These are phyloP conservation scores for Cylindrotheca fusiformis DNA, from an alignment of 108 stramenopile genomes.

Conservation along the genomic window DNA sequence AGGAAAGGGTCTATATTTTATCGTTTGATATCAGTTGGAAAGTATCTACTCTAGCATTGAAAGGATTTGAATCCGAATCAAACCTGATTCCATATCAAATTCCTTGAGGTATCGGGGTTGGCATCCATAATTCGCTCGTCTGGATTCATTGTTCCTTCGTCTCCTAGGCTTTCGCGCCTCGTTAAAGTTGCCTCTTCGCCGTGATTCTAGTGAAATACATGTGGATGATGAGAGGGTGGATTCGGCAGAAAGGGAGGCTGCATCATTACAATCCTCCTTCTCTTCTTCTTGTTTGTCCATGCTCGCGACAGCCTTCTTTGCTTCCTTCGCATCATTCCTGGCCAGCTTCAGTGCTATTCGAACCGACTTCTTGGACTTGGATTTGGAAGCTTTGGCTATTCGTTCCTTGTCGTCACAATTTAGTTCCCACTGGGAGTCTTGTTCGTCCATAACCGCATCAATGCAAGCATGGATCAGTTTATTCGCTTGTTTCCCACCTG, in stretches of 20 bases:
- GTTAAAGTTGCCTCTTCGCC: not conserved
- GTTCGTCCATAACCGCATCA: slow-evolving; percentile 33
- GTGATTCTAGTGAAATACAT: not conserved
- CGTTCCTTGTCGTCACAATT: slow-evolving; percentile 11
- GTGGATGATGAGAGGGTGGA: not conserved
- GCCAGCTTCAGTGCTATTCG: not conserved
- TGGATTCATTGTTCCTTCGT: not conserved
- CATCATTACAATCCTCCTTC: not conserved
- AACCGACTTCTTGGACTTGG: not conserved
- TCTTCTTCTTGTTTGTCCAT: not conserved
- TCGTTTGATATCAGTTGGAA: too few species aligned
- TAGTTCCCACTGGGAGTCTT: slow-evolving; percentile 31
- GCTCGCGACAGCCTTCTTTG: not conserved
- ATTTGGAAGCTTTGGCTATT: slow-evolving; percentile 10
- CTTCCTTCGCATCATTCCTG: not conserved
- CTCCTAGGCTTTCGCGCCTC: not conserved
- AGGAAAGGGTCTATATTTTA: too few species aligned
- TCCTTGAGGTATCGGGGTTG: too few species aligned
- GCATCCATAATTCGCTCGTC: not conserved
- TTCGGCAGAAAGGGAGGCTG: not conserved
- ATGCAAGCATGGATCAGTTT: slow-evolving; percentile 17
- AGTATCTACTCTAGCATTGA: too few species aligned
- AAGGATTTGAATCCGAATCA: too few species aligned
- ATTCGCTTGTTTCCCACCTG: slow-evolving; percentile 20
- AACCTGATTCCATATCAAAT: too few species aligned